Evolutionary conservation across 164 flowering plant species (phyloP).

Genomic region (Tinospora cordifolia): DNA sequence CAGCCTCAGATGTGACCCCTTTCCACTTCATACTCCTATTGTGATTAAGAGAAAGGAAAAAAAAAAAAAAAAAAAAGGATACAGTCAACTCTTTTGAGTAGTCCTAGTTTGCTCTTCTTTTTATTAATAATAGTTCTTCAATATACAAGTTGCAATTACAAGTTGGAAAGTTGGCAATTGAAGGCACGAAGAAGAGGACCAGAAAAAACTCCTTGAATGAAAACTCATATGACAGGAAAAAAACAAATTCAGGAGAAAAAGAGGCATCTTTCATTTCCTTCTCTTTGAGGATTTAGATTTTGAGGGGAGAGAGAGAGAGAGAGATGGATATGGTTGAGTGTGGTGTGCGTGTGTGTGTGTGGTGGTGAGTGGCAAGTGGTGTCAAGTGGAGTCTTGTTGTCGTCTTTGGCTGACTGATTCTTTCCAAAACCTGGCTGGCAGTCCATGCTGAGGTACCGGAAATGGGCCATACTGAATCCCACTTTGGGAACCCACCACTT

Average conservation of each 20-base stretch:
- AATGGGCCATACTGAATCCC: conserved; percentile 77
- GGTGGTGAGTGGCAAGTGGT: conserved; percentile 7
- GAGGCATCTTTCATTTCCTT: conserved; percentile 6
- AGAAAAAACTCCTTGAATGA: conserved; percentile 1
- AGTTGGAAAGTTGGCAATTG: conserved; percentile 9
- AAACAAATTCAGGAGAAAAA: conserved; percentile 5
- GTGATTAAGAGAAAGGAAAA: neutral
- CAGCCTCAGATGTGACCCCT: conserved; percentile 11
- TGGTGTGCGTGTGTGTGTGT: neutral
- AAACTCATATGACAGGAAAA: neutral
- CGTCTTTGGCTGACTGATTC: conserved; percentile 20
- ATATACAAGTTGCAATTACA: conserved; percentile 6
- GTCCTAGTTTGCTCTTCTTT: neutral
- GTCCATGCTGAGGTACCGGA: conserved; percentile 67
- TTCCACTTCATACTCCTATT: neutral
- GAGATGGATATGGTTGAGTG: neutral
- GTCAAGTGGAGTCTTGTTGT: conserved; percentile 3
- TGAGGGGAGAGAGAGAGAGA: neutral
- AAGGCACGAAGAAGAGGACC: neutral
- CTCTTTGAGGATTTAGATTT: neutral
- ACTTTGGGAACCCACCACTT: conserved; percentile 48
- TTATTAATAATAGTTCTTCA: neutral
- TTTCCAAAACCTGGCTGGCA: conserved; percentile 72
- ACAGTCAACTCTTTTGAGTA: neutral
- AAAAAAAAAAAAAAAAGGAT: neutral